Percentiles rank a stretch among this genome's conserved stretches.
These are phyloP conservation scores for Persicaria tinctoria DNA, from an alignment of 148 eudicot species.

Conservation along the genomic window DNA sequence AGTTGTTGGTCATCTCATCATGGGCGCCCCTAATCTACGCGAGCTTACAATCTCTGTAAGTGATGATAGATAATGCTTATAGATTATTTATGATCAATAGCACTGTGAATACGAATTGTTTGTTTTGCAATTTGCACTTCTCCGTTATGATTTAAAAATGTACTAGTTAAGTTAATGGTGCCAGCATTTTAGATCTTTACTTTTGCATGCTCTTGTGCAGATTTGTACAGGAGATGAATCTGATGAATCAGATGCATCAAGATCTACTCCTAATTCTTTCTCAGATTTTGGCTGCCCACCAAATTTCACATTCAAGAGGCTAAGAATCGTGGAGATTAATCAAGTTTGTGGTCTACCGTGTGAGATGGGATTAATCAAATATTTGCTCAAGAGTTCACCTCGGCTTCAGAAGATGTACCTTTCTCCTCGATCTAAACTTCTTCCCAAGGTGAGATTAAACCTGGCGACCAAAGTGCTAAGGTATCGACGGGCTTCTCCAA, in stretches of 20 bases:
- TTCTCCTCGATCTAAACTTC: too few relatives aligned
- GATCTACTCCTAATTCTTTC: conserved; percentile 38
- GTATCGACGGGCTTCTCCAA: too few relatives aligned
- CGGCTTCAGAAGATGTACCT: conserved; percentile 37
- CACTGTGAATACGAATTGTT: not conserved
- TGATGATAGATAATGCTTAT: too few relatives aligned
- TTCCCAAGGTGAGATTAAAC: too few relatives aligned
- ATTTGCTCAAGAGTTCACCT: conserved; percentile 56
- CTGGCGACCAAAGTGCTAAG: too few relatives aligned
- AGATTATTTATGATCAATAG: not conserved
- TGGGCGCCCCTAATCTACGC: conserved; percentile 39
- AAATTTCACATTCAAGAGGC: conserved; percentile 40
- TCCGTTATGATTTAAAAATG: too few relatives aligned
- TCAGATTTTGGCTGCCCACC: conserved; percentile 27
- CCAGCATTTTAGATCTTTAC: not conserved
- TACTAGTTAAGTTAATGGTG: not conserved
- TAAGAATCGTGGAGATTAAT: conserved; percentile 10
- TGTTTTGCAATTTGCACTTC: not conserved
- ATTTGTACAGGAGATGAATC: conserved; percentile 18
- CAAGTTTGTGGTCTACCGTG: conserved; percentile 25
- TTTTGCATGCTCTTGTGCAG: not conserved
- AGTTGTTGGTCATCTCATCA: conserved; percentile 68
- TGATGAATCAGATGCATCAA: conserved; percentile 17
- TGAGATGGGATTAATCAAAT: conserved; percentile 67
- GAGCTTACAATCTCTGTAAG: too few relatives aligned